phyloP scores from a whole-genome alignment of 73 alveolate genomes.

The Effrenium voratum region DNA sequence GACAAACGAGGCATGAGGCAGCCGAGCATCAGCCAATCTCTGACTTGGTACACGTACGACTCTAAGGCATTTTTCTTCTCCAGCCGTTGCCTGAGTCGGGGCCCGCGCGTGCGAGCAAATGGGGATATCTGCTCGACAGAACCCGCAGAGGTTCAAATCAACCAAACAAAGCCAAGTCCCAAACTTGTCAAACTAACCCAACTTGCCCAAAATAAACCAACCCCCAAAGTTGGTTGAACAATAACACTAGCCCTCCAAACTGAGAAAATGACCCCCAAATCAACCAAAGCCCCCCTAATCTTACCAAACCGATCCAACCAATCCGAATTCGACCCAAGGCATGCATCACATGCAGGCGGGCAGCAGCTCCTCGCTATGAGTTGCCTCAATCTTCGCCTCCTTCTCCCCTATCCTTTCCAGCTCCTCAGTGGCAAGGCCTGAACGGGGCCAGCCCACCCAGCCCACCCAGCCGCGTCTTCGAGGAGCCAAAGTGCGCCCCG shows the following conservation, averaged over 20 bases:
- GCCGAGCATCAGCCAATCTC: constrained; percentile 72
- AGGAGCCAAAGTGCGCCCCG: too few species aligned
- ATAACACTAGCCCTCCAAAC: too few species aligned
- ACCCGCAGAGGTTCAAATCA: too few species aligned
- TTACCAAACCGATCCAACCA: neutral
- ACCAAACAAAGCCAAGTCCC: too few species aligned
- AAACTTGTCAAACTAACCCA: too few species aligned
- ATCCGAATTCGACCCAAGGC: neutral
- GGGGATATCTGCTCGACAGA: too few species aligned
- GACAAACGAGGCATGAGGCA: neutral
- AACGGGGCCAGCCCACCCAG: too few species aligned
- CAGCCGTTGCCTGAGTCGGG: constrained; percentile 67
- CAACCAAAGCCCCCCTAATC: too few species aligned
- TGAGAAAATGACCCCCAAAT: too few species aligned
- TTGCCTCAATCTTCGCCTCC: constrained; percentile 67
- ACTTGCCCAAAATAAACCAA: too few species aligned
- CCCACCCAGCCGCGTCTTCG: too few species aligned
- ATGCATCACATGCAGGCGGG: neutral
- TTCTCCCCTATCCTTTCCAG: constrained; percentile 37
- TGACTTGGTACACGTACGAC: constrained; percentile 83
- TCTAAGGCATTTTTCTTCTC: constrained; percentile 65
- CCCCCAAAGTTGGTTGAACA: too few species aligned
- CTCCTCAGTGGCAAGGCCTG: constrained; percentile 59
- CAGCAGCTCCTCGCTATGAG: constrained; percentile 74
- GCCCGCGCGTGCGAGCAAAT: neutral